Evolutionary conservation across 1,139 yeast genomes (phyloP).

Genomic region (Yamadazyma sp.): DNA sequence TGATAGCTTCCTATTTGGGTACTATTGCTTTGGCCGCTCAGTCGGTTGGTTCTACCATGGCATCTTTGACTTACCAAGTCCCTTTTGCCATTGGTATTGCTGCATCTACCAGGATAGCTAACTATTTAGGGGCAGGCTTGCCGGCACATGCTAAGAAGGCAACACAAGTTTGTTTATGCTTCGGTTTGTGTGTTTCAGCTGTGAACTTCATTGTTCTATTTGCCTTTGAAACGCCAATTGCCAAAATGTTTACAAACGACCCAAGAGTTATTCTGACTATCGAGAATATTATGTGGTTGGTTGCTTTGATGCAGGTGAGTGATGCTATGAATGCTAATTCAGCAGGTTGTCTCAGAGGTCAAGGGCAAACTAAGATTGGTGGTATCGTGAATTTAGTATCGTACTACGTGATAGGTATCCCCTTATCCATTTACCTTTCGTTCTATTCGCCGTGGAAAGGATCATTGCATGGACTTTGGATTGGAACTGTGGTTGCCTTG

Average conservation of each 20-base stretch:
- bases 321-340: constrained; percentile 60
- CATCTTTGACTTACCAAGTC: constrained; percentile 50
- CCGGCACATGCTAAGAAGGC: constrained; percentile 45
- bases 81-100: constrained; percentile 65
- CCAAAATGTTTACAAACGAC: constrained; percentile 41
- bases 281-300: constrained; percentile 47
- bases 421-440: constrained; percentile 47
- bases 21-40: constrained; percentile 58
- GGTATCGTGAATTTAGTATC: constrained; percentile 55
- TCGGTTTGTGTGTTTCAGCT: constrained; percentile 43
- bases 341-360: constrained; percentile 59
- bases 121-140: constrained; percentile 56
- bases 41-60: constrained; percentile 57
- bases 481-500: constrained; percentile 52
- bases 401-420: constrained; percentile 54
- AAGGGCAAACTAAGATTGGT: constrained; percentile 59
- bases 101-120: constrained; percentile 58
- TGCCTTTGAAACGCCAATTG: constrained; percentile 37
- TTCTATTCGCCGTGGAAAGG: constrained; percentile 47
- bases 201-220: constrained; percentile 42
- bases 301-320: constrained; percentile 56
- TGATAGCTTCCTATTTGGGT: constrained; percentile 56
- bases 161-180: constrained; percentile 44
- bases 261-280: constrained; percentile 42
- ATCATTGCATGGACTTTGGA: constrained; percentile 53